phyloP scores from a whole-genome alignment of 345 rosid genomes.

The Brassica carinata region DNA sequence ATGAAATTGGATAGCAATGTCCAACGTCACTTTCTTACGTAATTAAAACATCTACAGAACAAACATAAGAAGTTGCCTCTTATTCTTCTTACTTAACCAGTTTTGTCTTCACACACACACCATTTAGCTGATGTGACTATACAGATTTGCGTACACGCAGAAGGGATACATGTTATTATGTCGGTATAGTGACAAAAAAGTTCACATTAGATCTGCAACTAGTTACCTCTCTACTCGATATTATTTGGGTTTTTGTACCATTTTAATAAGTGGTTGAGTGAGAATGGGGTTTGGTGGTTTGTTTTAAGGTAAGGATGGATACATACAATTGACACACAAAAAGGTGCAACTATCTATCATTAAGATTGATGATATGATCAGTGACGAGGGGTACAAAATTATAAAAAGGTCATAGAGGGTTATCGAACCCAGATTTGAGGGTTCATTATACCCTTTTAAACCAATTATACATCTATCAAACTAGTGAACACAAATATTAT shows the following conservation, averaged over 20 bases:
- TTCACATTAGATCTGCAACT: background rate
- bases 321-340: background rate
- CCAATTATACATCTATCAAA: too few relatives aligned
- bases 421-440: too few relatives aligned
- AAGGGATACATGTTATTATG: background rate
- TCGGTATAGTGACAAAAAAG: background rate
- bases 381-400: too few relatives aligned
- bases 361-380: too few relatives aligned
- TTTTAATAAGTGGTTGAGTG: background rate
- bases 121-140: constrained; percentile 20
- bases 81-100: background rate
- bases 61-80: constrained; percentile 6
- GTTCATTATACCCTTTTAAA: too few relatives aligned
- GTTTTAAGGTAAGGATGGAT: background rate
- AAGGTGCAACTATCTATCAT: background rate
- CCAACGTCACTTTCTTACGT: constrained; percentile 7
- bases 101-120: constrained; percentile 30
- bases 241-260: background rate
- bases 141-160: constrained; percentile 26
- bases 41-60: constrained; percentile 2
- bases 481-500: too few relatives aligned
- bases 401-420: too few relatives aligned
- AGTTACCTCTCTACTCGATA: background rate
- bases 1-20: constrained; percentile 9
- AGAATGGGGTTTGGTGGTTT: constrained; percentile 21